Conservation (phyloP, 1,139 yeast genomes). For the Pichia sp. region DNA sequence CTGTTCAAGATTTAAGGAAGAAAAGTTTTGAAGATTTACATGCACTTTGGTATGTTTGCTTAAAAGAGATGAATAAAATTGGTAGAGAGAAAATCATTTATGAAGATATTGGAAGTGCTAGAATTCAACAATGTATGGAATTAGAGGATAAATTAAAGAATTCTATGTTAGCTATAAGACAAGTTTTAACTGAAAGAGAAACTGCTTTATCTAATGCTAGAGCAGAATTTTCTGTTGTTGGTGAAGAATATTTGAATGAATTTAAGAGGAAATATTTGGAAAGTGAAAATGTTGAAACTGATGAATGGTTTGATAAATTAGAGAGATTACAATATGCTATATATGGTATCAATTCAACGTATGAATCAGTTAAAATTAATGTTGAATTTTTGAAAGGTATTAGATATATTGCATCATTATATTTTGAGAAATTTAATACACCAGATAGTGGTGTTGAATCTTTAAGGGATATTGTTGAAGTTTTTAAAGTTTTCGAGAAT, state of each 20-base stretch:
- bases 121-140: slow-evolving; percentile 20
- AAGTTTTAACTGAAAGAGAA: slow-evolving; percentile 81
- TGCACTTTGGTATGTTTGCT: slow-evolving; percentile 77
- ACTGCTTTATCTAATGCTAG: slow-evolving; percentile 61
- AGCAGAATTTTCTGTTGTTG: slow-evolving; percentile 37
- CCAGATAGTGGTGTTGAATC: slow-evolving; percentile 20
- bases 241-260: slow-evolving; percentile 43
- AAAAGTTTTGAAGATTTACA: slow-evolving; percentile 91
- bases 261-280: slow-evolving; percentile 54
- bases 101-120: slow-evolving; percentile 25
- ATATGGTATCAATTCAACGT: slow-evolving; percentile 52
- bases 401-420: slow-evolving; percentile 57
- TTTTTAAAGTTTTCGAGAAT: slow-evolving; percentile 29
- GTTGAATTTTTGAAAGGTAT: slow-evolving; percentile 57
- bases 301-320: slow-evolving; percentile 58
- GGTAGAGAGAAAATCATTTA: slow-evolving; percentile 57
- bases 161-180: slow-evolving; percentile 73
- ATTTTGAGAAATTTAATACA: slow-evolving; percentile 40
- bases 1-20: slow-evolving; percentile 78
- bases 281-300: slow-evolving; percentile 49
- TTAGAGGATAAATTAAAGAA: slow-evolving; percentile 40
- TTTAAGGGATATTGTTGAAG: slow-evolving; percentile 29
- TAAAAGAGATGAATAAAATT: slow-evolving; percentile 75
- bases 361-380: slow-evolving; percentile 42
- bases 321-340: slow-evolving; percentile 74